Evolutionary conservation across 176 grass and related monocot genomes (phyloP), one percentile per base, ranked within the genome.

Genomic region (Musa itinerans): DNA sequence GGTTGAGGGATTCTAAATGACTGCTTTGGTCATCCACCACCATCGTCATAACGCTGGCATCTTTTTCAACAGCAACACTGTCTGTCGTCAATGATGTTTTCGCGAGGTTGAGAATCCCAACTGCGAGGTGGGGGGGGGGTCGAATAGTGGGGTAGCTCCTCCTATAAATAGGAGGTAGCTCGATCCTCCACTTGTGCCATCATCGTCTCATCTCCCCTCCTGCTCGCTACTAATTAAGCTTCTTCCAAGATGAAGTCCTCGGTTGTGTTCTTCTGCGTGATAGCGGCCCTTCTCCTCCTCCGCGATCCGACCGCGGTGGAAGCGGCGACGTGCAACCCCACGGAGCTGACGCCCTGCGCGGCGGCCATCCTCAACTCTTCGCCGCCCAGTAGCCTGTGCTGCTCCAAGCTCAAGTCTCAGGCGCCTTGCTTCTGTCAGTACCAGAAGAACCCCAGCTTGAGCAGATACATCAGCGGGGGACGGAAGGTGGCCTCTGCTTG

Each of bases 391-490:
- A 12, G 0, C 0, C 25, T 51, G 3, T 88, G 86, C 69, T 84
- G 82, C 86, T 49, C 0, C 14, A 70, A 25, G 54, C 79, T 88
- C 62, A 50, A 19, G 5, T 20, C 61, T 43, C 82, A 88, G 82
- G 78, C 69, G 73, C 17, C 61, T n/a, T 88, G 86, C 86, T 74
- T 88, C 8, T 87, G 86, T 74, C 82, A 84, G 82, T 88, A 84
- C 81, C 69, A 73, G 68, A 78, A 78, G 27, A 34, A 84, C 78
- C 86, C 86, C 0, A 12, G 29, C 16, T 78, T 84, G 77, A 8
- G 61, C 62, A 2, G 1, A 77, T 88, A 81, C 78, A 62, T 88
- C 69, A 81, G 65, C 19, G 72, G 78, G 78, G 21, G 64, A 17
- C 3, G 17, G 54, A 4, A 57, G 54, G 12, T 57, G 3, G 54